Percentiles rank a stretch among this genome's conserved stretches.
phyloP scores from a whole-genome alignment of 1,284 basidiomycete genomes.

The Chondrostereum purpureum region DNA sequence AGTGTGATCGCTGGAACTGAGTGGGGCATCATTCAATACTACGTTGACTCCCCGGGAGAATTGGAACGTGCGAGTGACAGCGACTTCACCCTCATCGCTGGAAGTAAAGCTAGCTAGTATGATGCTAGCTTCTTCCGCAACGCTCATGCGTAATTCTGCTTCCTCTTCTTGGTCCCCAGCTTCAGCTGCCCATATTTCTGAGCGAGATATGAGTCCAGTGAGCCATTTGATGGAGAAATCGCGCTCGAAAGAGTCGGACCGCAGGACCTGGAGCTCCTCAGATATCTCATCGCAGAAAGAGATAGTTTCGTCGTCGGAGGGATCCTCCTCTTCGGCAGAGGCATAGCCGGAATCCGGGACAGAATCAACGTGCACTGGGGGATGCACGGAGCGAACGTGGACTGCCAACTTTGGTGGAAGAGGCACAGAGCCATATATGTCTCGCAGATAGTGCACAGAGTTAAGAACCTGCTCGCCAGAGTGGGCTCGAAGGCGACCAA shows the following conservation, averaged over 20 bases:
- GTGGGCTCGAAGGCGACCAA: slow-evolving; percentile 26
- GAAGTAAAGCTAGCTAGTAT: slow-evolving; percentile 52
- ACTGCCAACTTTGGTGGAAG: slow-evolving; percentile 17
- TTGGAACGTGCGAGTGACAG: slow-evolving; percentile 45
- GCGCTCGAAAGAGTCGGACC: slow-evolving; percentile 41
- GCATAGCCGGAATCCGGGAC: slow-evolving; percentile 51
- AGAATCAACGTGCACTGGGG: slow-evolving; percentile 28
- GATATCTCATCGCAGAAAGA: slow-evolving; percentile 9
- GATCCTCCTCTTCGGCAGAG: slow-evolving; percentile 41
- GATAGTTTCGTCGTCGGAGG: slow-evolving; percentile 17
- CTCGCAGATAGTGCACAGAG: slow-evolving; percentile 28
- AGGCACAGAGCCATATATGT: slow-evolving; percentile 32
- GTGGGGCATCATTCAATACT: slow-evolving; percentile 73
- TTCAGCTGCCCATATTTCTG: slow-evolving; percentile 42
- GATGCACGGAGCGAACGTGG: slow-evolving; percentile 18
- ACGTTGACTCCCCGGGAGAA: slow-evolving; percentile 44
- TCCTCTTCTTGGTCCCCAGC: slow-evolving; percentile 24
- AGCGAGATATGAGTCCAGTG: slow-evolving; percentile 56
- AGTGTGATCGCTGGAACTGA: slow-evolving; percentile 67
- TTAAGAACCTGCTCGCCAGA: slow-evolving; percentile 22
- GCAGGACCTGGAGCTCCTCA: slow-evolving; percentile 25
- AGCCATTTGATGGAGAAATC: slow-evolving; percentile 45
- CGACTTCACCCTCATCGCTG: slow-evolving; percentile 30
- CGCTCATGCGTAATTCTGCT: slow-evolving; percentile 23
- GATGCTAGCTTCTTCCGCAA: slow-evolving; percentile 47